Base-by-base conservation (phyloP, 2,329 filamentous ascomycete genomes). In the Gliomastix tumulicola region DNA sequence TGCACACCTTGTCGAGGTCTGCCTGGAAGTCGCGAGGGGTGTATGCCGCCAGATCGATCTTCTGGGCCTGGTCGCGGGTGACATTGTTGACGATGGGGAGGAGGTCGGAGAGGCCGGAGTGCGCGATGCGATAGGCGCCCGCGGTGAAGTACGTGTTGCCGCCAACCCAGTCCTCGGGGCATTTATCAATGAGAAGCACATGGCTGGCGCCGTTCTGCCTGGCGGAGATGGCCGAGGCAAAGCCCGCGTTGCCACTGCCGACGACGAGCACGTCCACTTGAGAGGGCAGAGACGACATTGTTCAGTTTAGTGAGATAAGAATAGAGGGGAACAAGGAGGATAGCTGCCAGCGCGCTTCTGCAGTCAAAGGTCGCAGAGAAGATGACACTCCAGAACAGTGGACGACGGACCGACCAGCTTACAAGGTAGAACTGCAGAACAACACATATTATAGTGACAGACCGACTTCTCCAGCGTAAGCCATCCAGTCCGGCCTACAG, bases 121-220 rank as follows among this genome's bases (percentile, higher is more conserved):
- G 74, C 2, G 61, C 66, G 2, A 69, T 76, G 7, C 81, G 70
- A 49, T 72, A 80, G 3, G 76, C 78, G 2, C 76, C 79, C 0
- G 79, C 79, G 0, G 79, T 82, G 57, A 82, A 83, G 48, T 71
- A 81, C 1, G 68, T 66, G 48, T 83, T 83, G 2, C 79, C 79
- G 11, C 79, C 79, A 0, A 69, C 74, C 71, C 76, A 80, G 6
- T 63, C 54, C 36, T 66, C 48, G 0, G 77, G 76, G 30, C 69
- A 71, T 52, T 76, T 79, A 46, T 83, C 79, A 36, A 83, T 63
- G 12, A 82, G 51, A 1, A 79, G 48, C 4, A 82, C 68, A 0
- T 53, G 46, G 1, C 48, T 37, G 4, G 63, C 62, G 6, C 68
- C 65, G 34, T 59, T 47, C 42, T 78, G 55, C 2, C 63, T 62